These are phyloP conservation scores for Aspergillus biplanus DNA, from an alignment of 495 filamentous ascomycete genomes.

Conservation along the genomic window DNA sequence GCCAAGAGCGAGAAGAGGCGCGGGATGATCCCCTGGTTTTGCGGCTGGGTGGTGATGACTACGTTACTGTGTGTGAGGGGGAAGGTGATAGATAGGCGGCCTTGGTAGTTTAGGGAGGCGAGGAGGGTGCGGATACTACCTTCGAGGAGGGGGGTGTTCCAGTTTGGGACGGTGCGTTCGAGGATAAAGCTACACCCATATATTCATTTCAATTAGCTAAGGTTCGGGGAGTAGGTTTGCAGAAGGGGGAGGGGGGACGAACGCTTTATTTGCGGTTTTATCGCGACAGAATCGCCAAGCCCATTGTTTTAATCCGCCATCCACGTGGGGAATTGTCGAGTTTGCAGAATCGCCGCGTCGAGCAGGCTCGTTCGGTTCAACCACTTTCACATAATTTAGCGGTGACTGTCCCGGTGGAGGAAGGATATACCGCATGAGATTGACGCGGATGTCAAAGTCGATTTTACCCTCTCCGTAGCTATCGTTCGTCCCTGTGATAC, in stretches of 20 bases:
- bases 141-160: conserved; percentile 1
- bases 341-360: not conserved
- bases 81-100: not conserved
- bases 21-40: not conserved
- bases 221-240: not conserved
- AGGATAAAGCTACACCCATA: not conserved
- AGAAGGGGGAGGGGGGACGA: not conserved
- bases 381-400: not conserved
- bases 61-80: not conserved
- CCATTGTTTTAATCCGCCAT: not conserved
- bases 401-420: not conserved
- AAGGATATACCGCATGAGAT: conserved; percentile 3
- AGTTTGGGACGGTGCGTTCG: not conserved
- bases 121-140: not conserved
- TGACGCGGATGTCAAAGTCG: not conserved
- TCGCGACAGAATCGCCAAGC: conserved; percentile 4
- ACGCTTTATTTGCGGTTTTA: conserved; percentile 2
- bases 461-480: not conserved
- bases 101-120: not conserved
- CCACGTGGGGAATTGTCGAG: not conserved
- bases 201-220: not conserved
- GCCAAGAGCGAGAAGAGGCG: not conserved
- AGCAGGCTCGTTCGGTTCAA: not conserved
- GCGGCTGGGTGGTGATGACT: not conserved
- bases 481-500: not conserved